Base-by-base conservation (phyloP, 2,329 filamentous ascomycete genomes). In the Monosporascus sp. region DNA sequence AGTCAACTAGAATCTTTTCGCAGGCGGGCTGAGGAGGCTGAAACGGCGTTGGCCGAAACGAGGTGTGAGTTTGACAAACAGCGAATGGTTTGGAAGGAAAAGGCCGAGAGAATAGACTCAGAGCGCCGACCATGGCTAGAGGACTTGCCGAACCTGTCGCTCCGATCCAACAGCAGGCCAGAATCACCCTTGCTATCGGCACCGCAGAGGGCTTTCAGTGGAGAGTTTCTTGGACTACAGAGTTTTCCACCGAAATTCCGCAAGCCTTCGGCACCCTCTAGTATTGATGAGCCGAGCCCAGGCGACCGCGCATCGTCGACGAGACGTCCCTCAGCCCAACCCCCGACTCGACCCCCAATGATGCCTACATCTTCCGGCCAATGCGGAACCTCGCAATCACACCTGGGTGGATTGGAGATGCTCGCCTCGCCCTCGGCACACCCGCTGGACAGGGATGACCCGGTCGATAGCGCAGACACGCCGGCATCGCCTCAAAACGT, bases 401-500 rank as follows among this genome's bases (percentile, higher is more conserved):
- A 80, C 51, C 73, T 75, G 1, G 73, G 76, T 1, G 77, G 77
- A n/a, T 74, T 79, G 20, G 68, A 72, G 8, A 67, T 73, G 20
- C 64, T 72, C 0, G 71, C 74, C 6, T 70, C 71, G 0, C 72
- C 75, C 0, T 65, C 70, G 3, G 65, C 71, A 1, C 72, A 75
- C 48, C 71, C 76, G 17, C 71, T 76, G 2, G 78, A 82, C 49
- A 68, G 66, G 41, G 72, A 76, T 11, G 76, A 77, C 39, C 64
- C 74, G 35, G 77, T 78, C 55, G 81, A 83, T 43, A 77, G 75
- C n/a, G 69, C 78, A 24, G 80, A 82, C 48, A 77, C 73, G 17
- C 73, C 77, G 2, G 79, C 78, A 1, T 87, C 84, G 3, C 85
- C 85, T 1, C 83, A 84, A 39, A 84, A 86, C 54, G 83, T 87